Evolutionary conservation across 2,329 filamentous ascomycete species (phyloP).

Genomic region (Scedosporium aurantiacum): DNA sequence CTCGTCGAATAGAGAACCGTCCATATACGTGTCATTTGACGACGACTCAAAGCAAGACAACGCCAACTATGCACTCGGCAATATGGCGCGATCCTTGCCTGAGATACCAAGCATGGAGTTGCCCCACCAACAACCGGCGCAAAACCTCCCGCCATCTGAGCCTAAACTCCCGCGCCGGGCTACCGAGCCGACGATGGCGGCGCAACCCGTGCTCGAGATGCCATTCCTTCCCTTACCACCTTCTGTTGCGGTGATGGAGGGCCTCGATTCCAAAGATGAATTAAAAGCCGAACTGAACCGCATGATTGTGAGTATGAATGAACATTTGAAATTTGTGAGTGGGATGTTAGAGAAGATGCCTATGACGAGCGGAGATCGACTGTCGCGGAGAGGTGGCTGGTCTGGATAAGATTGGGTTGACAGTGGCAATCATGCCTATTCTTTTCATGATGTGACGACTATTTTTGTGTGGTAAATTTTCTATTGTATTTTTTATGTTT

Average conservation of each 20-base stretch:
- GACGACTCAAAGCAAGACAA: conserved; percentile 30
- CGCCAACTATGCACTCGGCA: conserved; percentile 21
- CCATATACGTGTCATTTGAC: conserved; percentile 50
- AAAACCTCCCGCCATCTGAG: background rate
- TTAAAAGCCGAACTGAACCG: conserved; percentile 39
- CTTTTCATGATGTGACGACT: background rate
- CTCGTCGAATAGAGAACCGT: conserved; percentile 37
- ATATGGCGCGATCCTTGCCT: conserved; percentile 4
- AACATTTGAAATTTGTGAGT: conserved; percentile 35
- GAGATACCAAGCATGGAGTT: background rate
- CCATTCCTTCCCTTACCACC: conserved; percentile 34
- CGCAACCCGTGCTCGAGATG: conserved; percentile 9
- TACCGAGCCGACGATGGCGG: background rate
- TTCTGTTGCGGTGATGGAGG: conserved; percentile 40
- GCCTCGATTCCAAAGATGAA: conserved; percentile 37
- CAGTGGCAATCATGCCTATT: background rate
- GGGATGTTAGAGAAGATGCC: conserved; percentile 30
- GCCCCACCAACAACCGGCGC: background rate
- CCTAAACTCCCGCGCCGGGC: conserved; percentile 2
- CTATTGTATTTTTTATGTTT: no score
- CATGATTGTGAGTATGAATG: conserved; percentile 36
- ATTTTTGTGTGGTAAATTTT: no score
- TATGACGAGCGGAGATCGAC: conserved; percentile 15
- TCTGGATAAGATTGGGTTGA: background rate
- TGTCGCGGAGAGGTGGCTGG: background rate